phyloP scores from a whole-genome alignment of 768 basidiomycete species.

The Tylopilus rubrobrunneus region DNA sequence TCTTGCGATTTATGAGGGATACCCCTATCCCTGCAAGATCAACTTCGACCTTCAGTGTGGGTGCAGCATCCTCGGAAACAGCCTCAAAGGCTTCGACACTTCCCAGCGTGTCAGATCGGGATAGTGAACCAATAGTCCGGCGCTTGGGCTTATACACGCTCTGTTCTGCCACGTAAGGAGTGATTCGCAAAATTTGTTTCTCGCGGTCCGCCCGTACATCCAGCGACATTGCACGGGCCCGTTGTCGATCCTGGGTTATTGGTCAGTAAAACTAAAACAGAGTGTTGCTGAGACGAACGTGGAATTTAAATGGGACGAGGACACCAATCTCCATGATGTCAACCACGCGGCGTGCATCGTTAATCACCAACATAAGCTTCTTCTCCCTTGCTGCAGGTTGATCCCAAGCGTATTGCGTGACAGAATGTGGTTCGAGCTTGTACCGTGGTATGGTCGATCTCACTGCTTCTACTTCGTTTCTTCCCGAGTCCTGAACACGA shows the following conservation, averaged over 20 bases:
- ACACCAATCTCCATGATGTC: constrained; percentile 97
- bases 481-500: constrained; percentile 41
- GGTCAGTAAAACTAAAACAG: constrained; percentile 1
- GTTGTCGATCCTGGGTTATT: constrained; percentile 45
- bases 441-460: constrained; percentile 46
- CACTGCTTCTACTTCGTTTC: constrained; percentile 34
- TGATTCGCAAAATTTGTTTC: constrained; percentile 81
- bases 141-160: constrained; percentile 84
- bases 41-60: constrained; percentile 63
- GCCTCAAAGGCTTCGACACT: constrained; percentile 81
- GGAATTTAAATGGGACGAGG: constrained; percentile 84
- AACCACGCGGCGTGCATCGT: constrained; percentile 58
- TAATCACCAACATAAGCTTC: constrained; percentile 63
- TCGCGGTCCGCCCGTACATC: constrained; percentile 90
- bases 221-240: constrained; percentile 69
- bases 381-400: constrained; percentile 82
- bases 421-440: constrained; percentile 51
- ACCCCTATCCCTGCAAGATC: constrained; percentile 89
- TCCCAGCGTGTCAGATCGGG: constrained; percentile 67
- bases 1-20: constrained; percentile 82
- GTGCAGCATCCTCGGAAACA: constrained; percentile 66
- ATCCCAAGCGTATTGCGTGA: constrained; percentile 87
- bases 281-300: constrained; percentile 39
- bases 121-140: constrained; percentile 40
- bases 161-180: constrained; percentile 77